A percentile compares a stretch with the other conserved stretches of the same genome.
Evolutionary conservation across 768 basidiomycete genomes (phyloP).

Genomic region (Hericium rajendrae): DNA sequence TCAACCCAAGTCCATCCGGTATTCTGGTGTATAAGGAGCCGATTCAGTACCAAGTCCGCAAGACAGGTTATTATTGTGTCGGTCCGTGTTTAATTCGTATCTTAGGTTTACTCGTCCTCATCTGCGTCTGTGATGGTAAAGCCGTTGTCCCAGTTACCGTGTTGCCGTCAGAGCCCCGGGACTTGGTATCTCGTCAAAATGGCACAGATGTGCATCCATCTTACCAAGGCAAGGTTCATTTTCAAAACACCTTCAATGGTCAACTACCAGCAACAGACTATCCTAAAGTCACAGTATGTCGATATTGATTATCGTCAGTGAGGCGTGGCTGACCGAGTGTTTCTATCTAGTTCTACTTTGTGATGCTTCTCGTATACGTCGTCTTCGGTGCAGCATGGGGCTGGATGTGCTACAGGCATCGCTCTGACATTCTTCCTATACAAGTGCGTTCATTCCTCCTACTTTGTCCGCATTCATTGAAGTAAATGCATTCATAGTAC

Average conservation of each 20-base stretch:
- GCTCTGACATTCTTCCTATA: slow-evolving; percentile 78
- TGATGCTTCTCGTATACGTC: slow-evolving; percentile 73
- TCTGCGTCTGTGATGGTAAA: slow-evolving; percentile 18
- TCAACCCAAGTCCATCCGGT: slow-evolving; percentile 41
- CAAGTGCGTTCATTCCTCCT: slow-evolving; percentile 42
- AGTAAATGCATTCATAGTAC: slow-evolving; percentile 37
- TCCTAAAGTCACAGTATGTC: slow-evolving; percentile 87
- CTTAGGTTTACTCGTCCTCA: neutral
- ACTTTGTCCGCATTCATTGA: neutral
- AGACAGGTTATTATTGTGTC: slow-evolving; percentile 94
- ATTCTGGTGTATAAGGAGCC: slow-evolving; percentile 53
- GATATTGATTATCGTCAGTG: neutral
- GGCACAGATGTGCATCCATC: slow-evolving; percentile 54
- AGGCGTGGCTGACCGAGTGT: neutral
- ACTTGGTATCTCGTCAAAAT: slow-evolving; percentile 22
- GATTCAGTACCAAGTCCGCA: slow-evolving; percentile 73
- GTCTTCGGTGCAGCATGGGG: slow-evolving; percentile 67
- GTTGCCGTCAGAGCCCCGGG: slow-evolving; percentile 19
- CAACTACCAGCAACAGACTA: slow-evolving; percentile 89
- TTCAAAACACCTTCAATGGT: slow-evolving; percentile 83
- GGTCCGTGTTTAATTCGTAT: slow-evolving; percentile 38
- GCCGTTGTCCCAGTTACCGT: slow-evolving; percentile 86
- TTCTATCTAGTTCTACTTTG: slow-evolving; percentile 67
- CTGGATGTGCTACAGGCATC: slow-evolving; percentile 71
- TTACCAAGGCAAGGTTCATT: slow-evolving; percentile 73